phyloP scores from a whole-genome alignment of 75 land plant genomes.

The Cryptomeria japonica region DNA sequence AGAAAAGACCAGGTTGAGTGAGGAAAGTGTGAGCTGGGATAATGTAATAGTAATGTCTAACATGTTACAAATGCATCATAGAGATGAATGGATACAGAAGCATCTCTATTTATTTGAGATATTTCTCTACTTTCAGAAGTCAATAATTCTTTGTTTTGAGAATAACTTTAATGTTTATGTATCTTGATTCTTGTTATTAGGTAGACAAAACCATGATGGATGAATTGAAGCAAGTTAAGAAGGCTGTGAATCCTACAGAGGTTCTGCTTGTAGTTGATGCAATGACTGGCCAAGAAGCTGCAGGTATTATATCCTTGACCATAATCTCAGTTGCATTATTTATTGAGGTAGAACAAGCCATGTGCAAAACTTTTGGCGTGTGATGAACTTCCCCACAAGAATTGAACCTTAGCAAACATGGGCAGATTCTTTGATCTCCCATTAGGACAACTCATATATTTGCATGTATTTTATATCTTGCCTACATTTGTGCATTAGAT shows the following conservation, averaged over 20 bases:
- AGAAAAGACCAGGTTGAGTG: background rate
- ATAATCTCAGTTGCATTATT: background rate
- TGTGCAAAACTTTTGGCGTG: background rate
- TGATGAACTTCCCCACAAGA: background rate
- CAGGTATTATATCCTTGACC: constrained; percentile 44
- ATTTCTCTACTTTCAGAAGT: background rate
- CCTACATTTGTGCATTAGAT: background rate
- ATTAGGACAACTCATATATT: background rate
- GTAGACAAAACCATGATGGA: constrained; percentile 99
- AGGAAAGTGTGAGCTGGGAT: background rate
- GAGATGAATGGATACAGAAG: background rate
- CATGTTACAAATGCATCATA: background rate
- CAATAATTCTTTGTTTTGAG: background rate
- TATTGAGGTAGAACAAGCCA: background rate
- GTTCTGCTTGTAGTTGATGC: constrained; percentile 98
- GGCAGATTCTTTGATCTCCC: background rate
- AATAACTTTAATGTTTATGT: background rate
- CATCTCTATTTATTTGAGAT: background rate
- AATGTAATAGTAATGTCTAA: background rate
- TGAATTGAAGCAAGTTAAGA: constrained; percentile 92
- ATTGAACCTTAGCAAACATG: background rate
- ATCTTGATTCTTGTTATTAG: constrained; percentile 30
- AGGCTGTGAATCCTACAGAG: constrained; percentile 82
- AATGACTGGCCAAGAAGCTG: constrained; percentile 99
- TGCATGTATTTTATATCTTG: background rate